Conservation (phyloP, 768 basidiomycete species). For the Russula foetens region DNA sequence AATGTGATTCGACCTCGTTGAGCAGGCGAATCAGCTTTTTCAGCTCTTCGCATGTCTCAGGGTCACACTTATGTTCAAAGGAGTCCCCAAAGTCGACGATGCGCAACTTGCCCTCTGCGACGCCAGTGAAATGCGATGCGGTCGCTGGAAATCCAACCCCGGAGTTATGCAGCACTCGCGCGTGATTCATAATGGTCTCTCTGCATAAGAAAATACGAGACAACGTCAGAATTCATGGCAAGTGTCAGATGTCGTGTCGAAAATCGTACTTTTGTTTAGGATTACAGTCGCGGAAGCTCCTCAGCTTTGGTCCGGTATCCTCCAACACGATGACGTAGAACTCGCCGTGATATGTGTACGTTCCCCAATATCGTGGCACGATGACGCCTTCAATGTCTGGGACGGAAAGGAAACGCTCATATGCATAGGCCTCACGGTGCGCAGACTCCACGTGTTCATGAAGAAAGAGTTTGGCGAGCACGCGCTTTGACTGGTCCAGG, state of each 20-base stretch:
- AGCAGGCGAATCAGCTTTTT: slow-evolving; percentile 1
- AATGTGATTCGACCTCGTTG: neutral
- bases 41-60: slow-evolving; percentile 1
- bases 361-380: slow-evolving; percentile 9
- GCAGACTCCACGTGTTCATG: slow-evolving; percentile 9
- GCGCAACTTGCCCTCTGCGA: neutral
- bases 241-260: neutral
- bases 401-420: slow-evolving; percentile 1
- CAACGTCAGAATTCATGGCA: neutral
- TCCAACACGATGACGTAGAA: slow-evolving; percentile 10
- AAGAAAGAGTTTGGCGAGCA: slow-evolving; percentile 12
- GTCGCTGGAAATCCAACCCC: slow-evolving; percentile 5
- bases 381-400: neutral
- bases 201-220: neutral
- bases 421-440: slow-evolving; percentile 3
- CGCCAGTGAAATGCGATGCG: slow-evolving; percentile 1
- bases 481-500: neutral
- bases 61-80: slow-evolving; percentile 3
- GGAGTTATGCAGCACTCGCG: neutral
- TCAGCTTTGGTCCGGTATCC: slow-evolving; percentile 6
- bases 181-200: neutral
- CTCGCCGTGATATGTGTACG: slow-evolving; percentile 10
- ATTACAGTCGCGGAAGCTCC: slow-evolving; percentile 1
- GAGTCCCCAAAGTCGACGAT: slow-evolving; percentile 9
- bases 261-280: neutral